These are phyloP conservation scores for Pistacia atlantica DNA, from an alignment of 345 rosid species.

Conservation along the genomic window DNA sequence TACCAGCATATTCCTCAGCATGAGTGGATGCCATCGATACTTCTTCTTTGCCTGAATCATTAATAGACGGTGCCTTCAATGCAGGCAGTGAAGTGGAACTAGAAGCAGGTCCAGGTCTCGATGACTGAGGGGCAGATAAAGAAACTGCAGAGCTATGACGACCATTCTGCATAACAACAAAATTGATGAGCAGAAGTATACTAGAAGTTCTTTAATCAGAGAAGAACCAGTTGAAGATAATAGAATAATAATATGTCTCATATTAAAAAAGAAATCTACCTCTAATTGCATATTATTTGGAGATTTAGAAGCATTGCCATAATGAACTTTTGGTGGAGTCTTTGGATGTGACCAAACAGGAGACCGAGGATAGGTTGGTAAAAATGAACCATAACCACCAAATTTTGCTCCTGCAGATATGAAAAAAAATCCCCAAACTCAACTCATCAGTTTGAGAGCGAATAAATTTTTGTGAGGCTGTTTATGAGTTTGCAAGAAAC, in stretches of 20 bases:
- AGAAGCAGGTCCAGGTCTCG: slow-evolving; percentile 48
- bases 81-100: slow-evolving; percentile 32
- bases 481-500: slow-evolving; percentile 26
- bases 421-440: slow-evolving; percentile 23
- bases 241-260: not conserved
- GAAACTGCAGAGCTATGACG: slow-evolving; percentile 38
- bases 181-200: slow-evolving; percentile 21
- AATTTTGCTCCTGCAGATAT: slow-evolving; percentile 76
- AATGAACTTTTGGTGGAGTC: slow-evolving; percentile 59
- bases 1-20: slow-evolving; percentile 39
- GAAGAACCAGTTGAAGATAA: slow-evolving; percentile 19
- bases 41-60: slow-evolving; percentile 47
- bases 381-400: slow-evolving; percentile 99
- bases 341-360: slow-evolving; percentile 64
- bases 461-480: slow-evolving; percentile 27
- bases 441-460: slow-evolving; percentile 29
- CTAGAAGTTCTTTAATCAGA: slow-evolving; percentile 20
- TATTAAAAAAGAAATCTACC: slow-evolving; percentile 46
- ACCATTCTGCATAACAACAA: slow-evolving; percentile 52
- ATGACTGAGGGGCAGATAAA: slow-evolving; percentile 39
- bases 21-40: slow-evolving; percentile 34
- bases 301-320: slow-evolving; percentile 47
- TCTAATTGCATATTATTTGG: slow-evolving; percentile 59
- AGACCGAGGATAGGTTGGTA: slow-evolving; percentile 79
- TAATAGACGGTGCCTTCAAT: slow-evolving; percentile 37